Evolutionary conservation across 2,329 filamentous ascomycete species (phyloP), one percentile per base, ranked within the genome.

Genomic region (Penicillium sp.): DNA sequence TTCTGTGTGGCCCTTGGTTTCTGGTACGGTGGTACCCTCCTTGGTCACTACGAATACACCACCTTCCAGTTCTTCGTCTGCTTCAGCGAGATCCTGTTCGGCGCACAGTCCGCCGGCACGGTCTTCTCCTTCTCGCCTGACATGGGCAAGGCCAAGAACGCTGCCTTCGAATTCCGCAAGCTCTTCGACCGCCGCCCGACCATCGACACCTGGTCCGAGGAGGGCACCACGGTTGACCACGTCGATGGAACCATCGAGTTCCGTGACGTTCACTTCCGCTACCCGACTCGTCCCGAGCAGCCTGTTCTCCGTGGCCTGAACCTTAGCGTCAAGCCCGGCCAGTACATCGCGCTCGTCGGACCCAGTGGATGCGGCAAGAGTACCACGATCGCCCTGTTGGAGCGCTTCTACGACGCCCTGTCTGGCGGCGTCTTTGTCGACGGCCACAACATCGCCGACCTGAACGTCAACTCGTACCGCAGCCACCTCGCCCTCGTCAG

Each of bases 311-410:
- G 91, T 31, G 94, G 93, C 0, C 82, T 97, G 11, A 88, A 94
- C 59, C 62, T 81, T 54, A 78, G 72, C 5, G 76, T 81, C 62
- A 76, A 79, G 58, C 78, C 78, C 25, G 79, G 79, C 12, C 78
- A 81, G 62, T 81, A 81, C 62, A 69, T 81, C 75, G 95, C 94
- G 0, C 84, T 98, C 2, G 95, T 98, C 8, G 95, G 95, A n/a
- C 90, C 94, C 0, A 95, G 90, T 48, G 94, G 95, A 2, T 96
- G 93, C 71, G 95, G 95, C 59, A 98, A 99, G 81, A 92, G 88
- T 52, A 98, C 95, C 0, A 96, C 93, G 0, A 96, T 98, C 72
- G 90, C 91, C 3, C 83, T 98, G 4, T 81, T 98, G 35, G 94
- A 98, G 75, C 90, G 95, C 37, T 98, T 98, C 80, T 98, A 98